Percentiles rank a stretch among this genome's conserved stretches.
phyloP scores from a whole-genome alignment of 148 eudicot genomes.

The Fagopyrum tataricum region DNA sequence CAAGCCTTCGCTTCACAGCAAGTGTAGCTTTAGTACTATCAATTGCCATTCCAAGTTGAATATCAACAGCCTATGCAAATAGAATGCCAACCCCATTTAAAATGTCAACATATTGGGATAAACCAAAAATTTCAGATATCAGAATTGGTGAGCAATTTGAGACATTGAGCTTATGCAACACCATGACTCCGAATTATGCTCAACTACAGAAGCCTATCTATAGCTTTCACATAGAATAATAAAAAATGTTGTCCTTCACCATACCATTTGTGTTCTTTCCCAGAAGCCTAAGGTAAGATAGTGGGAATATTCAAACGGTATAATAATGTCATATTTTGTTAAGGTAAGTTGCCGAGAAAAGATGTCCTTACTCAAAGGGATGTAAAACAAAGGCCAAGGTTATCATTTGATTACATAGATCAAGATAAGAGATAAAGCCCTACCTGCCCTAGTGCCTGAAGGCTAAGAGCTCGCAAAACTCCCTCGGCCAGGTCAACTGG shows the following conservation, averaged over 20 bases:
- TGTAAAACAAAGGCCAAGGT: not conserved
- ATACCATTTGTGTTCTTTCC: not conserved
- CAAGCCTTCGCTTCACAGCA: slow-evolving; percentile 96
- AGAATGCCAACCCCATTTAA: not conserved
- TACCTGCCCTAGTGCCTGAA: slow-evolving; percentile 97
- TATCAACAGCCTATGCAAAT: slow-evolving; percentile 48
- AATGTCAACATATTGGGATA: not conserved
- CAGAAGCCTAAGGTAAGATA: not conserved
- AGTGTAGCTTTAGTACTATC: slow-evolving; percentile 98
- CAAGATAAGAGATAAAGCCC: not conserved
- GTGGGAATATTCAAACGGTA: not conserved
- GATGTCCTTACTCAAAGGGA: not conserved
- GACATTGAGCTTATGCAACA: not conserved
- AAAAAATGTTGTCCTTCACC: not conserved
- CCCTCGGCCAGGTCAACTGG: slow-evolving; percentile 98
- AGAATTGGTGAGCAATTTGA: not conserved
- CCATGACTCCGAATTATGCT: not conserved
- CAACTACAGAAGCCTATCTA: not conserved
- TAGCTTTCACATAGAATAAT: not conserved
- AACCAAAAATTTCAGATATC: not conserved
- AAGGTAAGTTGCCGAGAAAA: not conserved
- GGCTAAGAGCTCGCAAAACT: slow-evolving; percentile 80
- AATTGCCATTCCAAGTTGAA: slow-evolving; percentile 96
- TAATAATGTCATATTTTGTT: not conserved
- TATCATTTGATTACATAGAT: not conserved